Evolutionary conservation across 495 filamentous ascomycete species (phyloP), one percentile per base, ranked within the genome.

Genomic region (Neurospora tetrasperma): DNA sequence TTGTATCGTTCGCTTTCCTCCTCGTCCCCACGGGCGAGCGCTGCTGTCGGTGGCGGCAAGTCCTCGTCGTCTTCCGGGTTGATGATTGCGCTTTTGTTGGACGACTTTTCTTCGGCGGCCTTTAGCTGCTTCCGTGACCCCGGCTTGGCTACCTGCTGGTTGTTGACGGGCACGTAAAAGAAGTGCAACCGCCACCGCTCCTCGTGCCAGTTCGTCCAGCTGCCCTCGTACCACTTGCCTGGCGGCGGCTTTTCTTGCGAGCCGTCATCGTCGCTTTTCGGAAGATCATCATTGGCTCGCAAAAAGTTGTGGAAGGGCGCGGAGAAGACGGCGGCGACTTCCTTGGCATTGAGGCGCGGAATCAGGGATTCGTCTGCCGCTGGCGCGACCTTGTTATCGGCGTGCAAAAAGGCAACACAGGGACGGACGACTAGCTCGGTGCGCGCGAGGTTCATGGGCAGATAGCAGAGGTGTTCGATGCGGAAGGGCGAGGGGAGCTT

Each of bases 301-400:
- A 96, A 78, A 76, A 97, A 96, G 74, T 91, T 88, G 73, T 88
- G 86, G 76, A 97, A 92, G 2, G 91, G 91, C 66, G 91, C 93
- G 11, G 92, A 91, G 80, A 97, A 97, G 31, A 97, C 93, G n/a
- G 91, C 92, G 4, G 92, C 93, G 2, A 97, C 94, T 82, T 97
- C 94, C 71, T 90, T 89, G 8, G 93, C 89, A 81, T 97, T 92
- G 6, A 97, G 84, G 38, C 86, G 85, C 0, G 93, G 93, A 59
- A 96, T 92, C 78, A 97, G 85, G 69, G 83, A 85, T 23, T 90
- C 88, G 75, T 95, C 92, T 2, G 88, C 90, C 42, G 82, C 76
- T 20, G 81, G 78, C 23, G 72, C 73, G 38, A 73, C 73, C 31
- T 66, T 35, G 54, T 59, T 11, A 23, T 27, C 27, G 5, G 90